Percentiles rank a stretch among this genome's conserved stretches.
Evolutionary conservation across 768 basidiomycete genomes (phyloP).

Genomic region (Mycena chlorophos): DNA sequence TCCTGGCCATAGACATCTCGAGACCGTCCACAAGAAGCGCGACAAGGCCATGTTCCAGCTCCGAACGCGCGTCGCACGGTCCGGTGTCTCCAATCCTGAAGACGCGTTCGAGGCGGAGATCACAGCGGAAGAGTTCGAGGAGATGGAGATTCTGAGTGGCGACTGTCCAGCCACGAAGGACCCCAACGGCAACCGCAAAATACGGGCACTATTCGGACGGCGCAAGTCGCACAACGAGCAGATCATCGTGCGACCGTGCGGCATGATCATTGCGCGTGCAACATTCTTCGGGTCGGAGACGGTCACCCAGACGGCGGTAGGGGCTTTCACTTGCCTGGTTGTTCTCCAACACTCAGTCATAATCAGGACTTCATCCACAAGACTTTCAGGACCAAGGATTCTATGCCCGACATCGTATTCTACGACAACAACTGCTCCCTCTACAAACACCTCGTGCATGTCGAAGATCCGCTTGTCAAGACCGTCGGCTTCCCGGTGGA

Average conservation of each 20-base stretch:
- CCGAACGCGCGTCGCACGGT: background rate
- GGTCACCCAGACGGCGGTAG: background rate
- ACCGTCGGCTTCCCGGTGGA: constrained; percentile 32
- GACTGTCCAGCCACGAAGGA: constrained; percentile 10
- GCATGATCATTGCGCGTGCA: constrained; percentile 21
- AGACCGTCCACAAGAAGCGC: constrained; percentile 21
- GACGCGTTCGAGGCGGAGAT: constrained; percentile 1
- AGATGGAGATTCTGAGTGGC: constrained; percentile 8
- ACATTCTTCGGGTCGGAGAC: constrained; percentile 29
- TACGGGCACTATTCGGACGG: constrained; percentile 19
- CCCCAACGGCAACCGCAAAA: constrained; percentile 10
- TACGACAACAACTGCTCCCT: constrained; percentile 32
- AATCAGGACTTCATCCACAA: background rate
- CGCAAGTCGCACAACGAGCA: constrained; percentile 28
- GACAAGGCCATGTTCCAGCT: constrained; percentile 31
- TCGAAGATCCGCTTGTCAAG: constrained; percentile 20
- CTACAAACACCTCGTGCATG: constrained; percentile 15
- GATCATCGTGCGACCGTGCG: constrained; percentile 26
- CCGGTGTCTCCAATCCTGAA: constrained; percentile 1
- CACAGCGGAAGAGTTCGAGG: constrained; percentile 11
- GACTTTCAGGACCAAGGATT: constrained; percentile 13
- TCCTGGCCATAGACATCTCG: constrained; percentile 25
- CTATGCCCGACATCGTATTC: constrained; percentile 26
- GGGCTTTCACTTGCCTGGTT: too few relatives aligned
- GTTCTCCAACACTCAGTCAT: too few relatives aligned